Evolutionary conservation across 116 monocot species (phyloP).

Genomic region (Dioscorea cayenensis): DNA sequence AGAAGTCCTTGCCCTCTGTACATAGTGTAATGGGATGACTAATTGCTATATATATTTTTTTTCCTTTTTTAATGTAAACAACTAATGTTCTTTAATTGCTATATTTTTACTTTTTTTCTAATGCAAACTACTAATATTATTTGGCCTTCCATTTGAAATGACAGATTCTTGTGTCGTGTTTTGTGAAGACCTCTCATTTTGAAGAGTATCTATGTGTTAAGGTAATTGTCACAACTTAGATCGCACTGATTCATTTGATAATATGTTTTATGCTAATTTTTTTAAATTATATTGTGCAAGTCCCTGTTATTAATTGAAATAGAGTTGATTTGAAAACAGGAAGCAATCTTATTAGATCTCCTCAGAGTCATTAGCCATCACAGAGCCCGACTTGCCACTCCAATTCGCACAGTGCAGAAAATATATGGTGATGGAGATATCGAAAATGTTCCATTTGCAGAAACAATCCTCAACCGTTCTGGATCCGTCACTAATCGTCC

Average conservation of each 20-base stretch:
- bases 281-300: too few relatives aligned
- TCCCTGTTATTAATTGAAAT: not conserved
- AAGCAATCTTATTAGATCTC: slow-evolving; percentile 78
- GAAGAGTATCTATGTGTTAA: slow-evolving; percentile 92
- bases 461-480: slow-evolving; percentile 33
- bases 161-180: slow-evolving; percentile 93
- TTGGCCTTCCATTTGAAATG: not conserved
- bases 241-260: too few relatives aligned
- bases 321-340: slow-evolving; percentile 31
- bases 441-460: slow-evolving; percentile 55
- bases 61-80: too few relatives aligned
- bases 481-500: slow-evolving; percentile 34
- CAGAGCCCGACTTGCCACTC: slow-evolving; percentile 85
- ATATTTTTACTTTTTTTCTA: too few relatives aligned
- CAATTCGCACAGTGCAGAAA: slow-evolving; percentile 89
- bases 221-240: slow-evolving; percentile 22
- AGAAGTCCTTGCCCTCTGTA: too few relatives aligned
- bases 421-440: slow-evolving; percentile 50
- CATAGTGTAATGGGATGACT: too few relatives aligned
- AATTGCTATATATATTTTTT: too few relatives aligned
- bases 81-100: too few relatives aligned
- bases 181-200: slow-evolving; percentile 89
- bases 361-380: slow-evolving; percentile 90
- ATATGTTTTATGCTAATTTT: too few relatives aligned
- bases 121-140: not conserved